These are phyloP conservation scores for Nepenthes mirabilis DNA, from an alignment of 148 eudicot genomes.

Conservation along the genomic window DNA sequence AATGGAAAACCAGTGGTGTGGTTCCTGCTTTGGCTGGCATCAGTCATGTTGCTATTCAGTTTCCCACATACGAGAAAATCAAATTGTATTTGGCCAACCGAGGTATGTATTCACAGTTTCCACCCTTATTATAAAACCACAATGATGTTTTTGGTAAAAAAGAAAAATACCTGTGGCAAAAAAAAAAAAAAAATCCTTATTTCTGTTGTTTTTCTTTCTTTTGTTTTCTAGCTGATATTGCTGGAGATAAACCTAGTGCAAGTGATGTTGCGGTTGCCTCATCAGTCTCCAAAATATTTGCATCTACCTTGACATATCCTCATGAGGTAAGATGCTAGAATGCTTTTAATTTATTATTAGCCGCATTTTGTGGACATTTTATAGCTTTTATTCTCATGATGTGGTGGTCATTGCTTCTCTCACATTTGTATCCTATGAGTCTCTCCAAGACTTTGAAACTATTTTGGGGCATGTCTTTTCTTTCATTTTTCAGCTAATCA, in stretches of 20 bases:
- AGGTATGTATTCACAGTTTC: constrained; percentile 25
- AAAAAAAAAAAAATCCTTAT: too few species aligned
- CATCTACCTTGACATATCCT: constrained; percentile 95
- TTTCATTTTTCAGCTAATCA: too few species aligned
- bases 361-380: too few species aligned
- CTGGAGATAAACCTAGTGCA: constrained; percentile 58
- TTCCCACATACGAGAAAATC: constrained; percentile 82
- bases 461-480: too few species aligned
- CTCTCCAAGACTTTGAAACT: too few species aligned
- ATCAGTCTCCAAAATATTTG: constrained; percentile 87
- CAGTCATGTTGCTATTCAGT: constrained; percentile 93
- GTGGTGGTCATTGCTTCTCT: too few species aligned
- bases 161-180: background rate
- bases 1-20: constrained; percentile 50
- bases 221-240: constrained; percentile 40
- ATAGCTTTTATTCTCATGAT: too few species aligned
- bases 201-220: background rate
- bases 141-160: background rate
- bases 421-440: too few species aligned
- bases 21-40: constrained; percentile 95
- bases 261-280: constrained; percentile 86
- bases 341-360: too few species aligned
- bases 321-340: constrained; percentile 58
- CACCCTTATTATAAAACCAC: background rate
- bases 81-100: constrained; percentile 64